Conservation (phyloP, 768 basidiomycete genomes). For the Paxillus ammoniavirescens region DNA sequence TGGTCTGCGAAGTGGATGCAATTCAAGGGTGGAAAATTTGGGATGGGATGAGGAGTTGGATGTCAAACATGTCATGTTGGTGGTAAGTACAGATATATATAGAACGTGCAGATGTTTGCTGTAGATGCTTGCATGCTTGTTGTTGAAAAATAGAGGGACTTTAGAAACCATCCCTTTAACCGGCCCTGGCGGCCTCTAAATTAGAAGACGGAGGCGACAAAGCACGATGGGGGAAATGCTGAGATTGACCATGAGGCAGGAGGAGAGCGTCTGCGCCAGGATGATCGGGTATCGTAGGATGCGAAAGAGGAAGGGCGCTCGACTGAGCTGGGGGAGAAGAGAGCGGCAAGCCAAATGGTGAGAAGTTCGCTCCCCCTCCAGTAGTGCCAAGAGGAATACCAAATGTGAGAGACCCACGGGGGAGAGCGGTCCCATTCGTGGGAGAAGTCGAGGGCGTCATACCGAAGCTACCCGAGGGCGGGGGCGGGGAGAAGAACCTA, state of each 20-base stretch:
- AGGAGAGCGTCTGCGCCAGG: slow-evolving; percentile 26
- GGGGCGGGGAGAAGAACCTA: slow-evolving; percentile 33
- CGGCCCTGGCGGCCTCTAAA: slow-evolving; percentile 39
- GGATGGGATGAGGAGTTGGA: slow-evolving; percentile 28
- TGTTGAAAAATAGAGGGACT: slow-evolving; percentile 36
- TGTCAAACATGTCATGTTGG: slow-evolving; percentile 34
- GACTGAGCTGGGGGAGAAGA: slow-evolving; percentile 31
- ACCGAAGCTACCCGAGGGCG: slow-evolving; percentile 28
- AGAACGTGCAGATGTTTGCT: slow-evolving; percentile 40
- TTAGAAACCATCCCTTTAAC: slow-evolving; percentile 39
- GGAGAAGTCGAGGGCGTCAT: slow-evolving; percentile 22
- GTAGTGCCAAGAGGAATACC: slow-evolving; percentile 29
- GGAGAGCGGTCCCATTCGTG: slow-evolving; percentile 23
- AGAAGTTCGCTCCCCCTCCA: slow-evolving; percentile 23
- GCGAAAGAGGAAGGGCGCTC: slow-evolving; percentile 26
- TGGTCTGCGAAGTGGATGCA: slow-evolving; percentile 29
- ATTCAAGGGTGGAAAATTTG: slow-evolving; percentile 18
- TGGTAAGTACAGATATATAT: slow-evolving; percentile 41
- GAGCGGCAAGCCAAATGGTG: slow-evolving; percentile 33
- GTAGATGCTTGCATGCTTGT: slow-evolving; percentile 39
- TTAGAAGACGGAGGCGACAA: slow-evolving; percentile 38
- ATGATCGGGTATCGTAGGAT: slow-evolving; percentile 38
- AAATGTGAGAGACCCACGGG: slow-evolving; percentile 32
- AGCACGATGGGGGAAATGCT: slow-evolving; percentile 40
- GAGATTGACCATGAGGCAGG: slow-evolving; percentile 32